Base-by-base conservation (phyloP, 805 yeast genomes). In the Yarrowia phangngaensis region DNA sequence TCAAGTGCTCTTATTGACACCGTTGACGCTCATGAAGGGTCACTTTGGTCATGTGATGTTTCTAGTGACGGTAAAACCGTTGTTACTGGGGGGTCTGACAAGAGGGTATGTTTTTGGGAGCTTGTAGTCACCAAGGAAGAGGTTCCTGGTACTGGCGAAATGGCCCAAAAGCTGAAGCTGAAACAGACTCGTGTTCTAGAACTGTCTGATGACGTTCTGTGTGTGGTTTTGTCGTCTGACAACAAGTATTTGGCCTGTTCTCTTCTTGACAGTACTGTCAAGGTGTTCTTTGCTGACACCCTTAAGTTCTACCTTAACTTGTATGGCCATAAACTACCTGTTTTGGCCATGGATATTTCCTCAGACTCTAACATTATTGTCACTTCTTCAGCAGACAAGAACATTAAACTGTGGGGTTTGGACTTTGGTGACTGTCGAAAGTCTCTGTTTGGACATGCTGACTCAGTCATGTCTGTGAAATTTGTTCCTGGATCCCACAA, bases 341-440 rank as follows among this genome's bases (percentile, higher is more conserved):
- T 92, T 2, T 71, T 92, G 48, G 82, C 95, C 3, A 77, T 92
- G 56, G 98, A 92, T 63, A 88, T 92, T 33, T 85, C 97, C 1
- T 72, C 65, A 57, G 99, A 92, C 64, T 80, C 90, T 28, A 90
- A 92, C 65, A 64, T 92, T 57, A 75, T 92, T 53, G 79, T 90
- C 48, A 86, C 97, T 0, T 85, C 96, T 4, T 87, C 97, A 1
- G 98, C 98, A 0, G 99, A 92, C 67, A 92, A 92, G 66, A 92
- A 92, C 65, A 85, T 92, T 62, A 88, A 94, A 67, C 84, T 92
- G 51, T 92, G 99, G 99, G 99, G 99, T 45, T 70, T 92, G 52
- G 98, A 92, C 64, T 92, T 92, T 66, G 99, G 99, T 67, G 99
- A 92, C 66, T 92, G 98, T 71, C 98, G 92, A 66, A 84, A 83